Conservation (phyloP, 176 grass and related monocot species). For the Carex kokanica region DNA sequence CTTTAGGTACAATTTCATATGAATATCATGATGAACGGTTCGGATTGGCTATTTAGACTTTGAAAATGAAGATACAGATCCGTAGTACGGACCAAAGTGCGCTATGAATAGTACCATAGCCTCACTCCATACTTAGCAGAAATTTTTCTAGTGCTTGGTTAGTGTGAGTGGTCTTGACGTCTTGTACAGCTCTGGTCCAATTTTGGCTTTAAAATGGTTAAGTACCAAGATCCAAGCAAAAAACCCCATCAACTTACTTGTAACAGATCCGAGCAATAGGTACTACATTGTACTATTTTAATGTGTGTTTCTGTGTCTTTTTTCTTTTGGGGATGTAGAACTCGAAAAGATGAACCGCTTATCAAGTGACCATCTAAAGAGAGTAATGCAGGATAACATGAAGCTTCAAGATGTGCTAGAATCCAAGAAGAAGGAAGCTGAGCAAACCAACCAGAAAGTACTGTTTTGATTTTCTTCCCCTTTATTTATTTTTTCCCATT, state of each 20-base stretch:
- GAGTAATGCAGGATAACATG: slow-evolving; percentile 23
- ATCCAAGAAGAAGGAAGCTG: slow-evolving; percentile 20
- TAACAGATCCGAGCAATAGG: neutral
- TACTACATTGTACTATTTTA: neutral
- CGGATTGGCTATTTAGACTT: too few relatives aligned
- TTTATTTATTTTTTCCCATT: slow-evolving; percentile 7
- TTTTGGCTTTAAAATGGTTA: neutral
- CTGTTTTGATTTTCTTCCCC: neutral
- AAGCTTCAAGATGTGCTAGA: slow-evolving; percentile 12
- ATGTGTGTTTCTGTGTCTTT: neutral
- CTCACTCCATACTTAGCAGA: neutral
- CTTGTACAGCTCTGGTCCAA: neutral
- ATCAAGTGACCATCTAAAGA: slow-evolving; percentile 13
- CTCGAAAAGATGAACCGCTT: slow-evolving; percentile 20
- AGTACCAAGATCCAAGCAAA: neutral
- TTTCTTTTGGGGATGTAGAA: slow-evolving; percentile 19
- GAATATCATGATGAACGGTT: too few relatives aligned
- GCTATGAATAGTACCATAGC: too few relatives aligned
- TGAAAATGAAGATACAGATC: too few relatives aligned
- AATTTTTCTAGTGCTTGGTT: neutral
- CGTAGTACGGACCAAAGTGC: too few relatives aligned
- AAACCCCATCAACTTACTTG: neutral
- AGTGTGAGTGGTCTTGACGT: neutral
- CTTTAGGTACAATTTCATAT: too few relatives aligned
- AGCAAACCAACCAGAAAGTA: slow-evolving; percentile 20